Evolutionary conservation across 768 basidiomycete genomes (phyloP), one percentile per base, ranked within the genome.

Genomic region (Cystobasidium tubakii): DNA sequence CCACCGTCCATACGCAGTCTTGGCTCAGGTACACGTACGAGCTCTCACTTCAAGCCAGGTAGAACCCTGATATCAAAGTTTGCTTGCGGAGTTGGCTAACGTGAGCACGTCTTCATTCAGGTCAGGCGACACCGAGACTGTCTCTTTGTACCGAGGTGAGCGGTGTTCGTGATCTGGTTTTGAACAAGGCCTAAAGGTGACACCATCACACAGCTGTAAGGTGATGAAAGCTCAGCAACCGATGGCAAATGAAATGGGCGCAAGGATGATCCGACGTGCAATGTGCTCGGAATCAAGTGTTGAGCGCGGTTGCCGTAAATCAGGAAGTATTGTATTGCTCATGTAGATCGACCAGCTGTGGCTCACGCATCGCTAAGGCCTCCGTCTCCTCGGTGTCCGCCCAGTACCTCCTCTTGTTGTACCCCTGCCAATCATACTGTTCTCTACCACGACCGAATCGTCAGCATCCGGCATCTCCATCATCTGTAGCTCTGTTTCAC

Each of bases 341-440:
- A n/a, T n/a, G n/a, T n/a, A n/a, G n/a, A n/a, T n/a, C n/a, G n/a
- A n/a, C n/a, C n/a, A n/a, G n/a, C n/a, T n/a, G n/a, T n/a, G n/a
- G 57, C 4, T 60, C 15, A 15, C 4, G 33, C 27, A 60, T 27
- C 15, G 2, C 25, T 23, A 65, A 43, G 63, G 63, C 25, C 34
- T 6, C 29, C 63, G 7, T 43, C 63, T 65, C 17, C 63, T 34
- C 6, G 43, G 63, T 6, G 63, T 65, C 23, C 43, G 34, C 13
- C 36, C 63, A 15, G 34, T 65, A 34, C 63, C 39, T 42, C 25
- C 63, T 46, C 39, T 46, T n/a, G 63, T 46, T 65, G 36, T 46
- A 65, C 63, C 63, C 36, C 25, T 65, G 25, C 63, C 63, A 36
- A 65, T 65, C 63, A 65, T 65, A 65, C 63, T 65, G 43, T 65